These are phyloP conservation scores for Microsporum ferrugineum DNA, from an alignment of 2,329 filamentous ascomycete species.

Conservation along the genomic window DNA sequence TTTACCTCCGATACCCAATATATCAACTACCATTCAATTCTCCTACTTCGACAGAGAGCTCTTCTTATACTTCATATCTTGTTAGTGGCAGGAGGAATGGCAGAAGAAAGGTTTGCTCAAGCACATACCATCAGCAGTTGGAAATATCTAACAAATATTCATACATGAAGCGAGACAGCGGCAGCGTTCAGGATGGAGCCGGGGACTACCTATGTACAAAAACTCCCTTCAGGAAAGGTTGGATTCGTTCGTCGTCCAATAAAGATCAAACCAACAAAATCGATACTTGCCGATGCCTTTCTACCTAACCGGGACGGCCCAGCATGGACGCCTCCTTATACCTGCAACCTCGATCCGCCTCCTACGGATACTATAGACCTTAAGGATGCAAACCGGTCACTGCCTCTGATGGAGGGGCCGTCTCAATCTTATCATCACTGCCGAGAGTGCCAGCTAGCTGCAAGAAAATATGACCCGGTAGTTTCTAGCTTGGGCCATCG, in stretches of 20 bases:
- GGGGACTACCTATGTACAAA: constrained; percentile 11
- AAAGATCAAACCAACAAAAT: constrained; percentile 6
- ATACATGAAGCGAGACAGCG: not conserved
- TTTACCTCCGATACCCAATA: not conserved
- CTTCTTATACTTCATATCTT: not conserved
- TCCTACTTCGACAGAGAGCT: not conserved
- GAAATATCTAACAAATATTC: not conserved
- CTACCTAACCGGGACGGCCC: not conserved
- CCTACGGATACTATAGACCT: not conserved
- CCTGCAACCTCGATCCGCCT: not conserved
- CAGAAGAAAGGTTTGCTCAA: not conserved
- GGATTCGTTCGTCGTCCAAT: constrained; percentile 14
- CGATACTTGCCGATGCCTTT: constrained; percentile 7
- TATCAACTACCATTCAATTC: not conserved
- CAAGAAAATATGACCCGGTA: not conserved
- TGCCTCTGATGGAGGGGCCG: not conserved
- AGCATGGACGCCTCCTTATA: not conserved
- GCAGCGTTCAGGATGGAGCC: constrained; percentile 4
- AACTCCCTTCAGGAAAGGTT: constrained; percentile 11
- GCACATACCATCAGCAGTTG: not conserved
- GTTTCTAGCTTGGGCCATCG: not conserved
- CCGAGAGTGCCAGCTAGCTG: not conserved
- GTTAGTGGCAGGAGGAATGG: not conserved
- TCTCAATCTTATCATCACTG: not conserved
- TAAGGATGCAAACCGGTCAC: not conserved